Evolutionary conservation across 306 rosid genomes (phyloP).

Genomic region (Vigna mungo): DNA sequence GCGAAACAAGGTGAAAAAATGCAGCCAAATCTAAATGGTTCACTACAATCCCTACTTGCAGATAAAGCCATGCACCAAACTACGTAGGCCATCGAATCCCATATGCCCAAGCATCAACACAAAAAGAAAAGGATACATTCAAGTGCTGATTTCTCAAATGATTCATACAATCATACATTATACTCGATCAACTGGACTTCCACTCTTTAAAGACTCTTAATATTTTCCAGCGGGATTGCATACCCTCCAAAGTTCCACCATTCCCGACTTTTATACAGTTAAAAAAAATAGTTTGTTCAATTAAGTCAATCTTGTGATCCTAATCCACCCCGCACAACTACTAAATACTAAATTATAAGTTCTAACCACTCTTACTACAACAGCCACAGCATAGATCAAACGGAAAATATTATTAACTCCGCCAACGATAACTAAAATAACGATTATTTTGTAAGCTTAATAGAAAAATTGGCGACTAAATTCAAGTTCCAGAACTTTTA

Average conservation of each 20-base stretch:
- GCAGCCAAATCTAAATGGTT: background rate
- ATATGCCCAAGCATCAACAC: background rate
- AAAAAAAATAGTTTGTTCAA: constrained; percentile 5
- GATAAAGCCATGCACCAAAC: constrained; percentile 7
- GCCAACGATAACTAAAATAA: background rate
- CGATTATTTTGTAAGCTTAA: background rate
- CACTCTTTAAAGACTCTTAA: constrained; percentile 10
- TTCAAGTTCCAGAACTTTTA: background rate
- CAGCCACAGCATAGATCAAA: constrained; percentile 10
- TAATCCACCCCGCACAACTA: background rate
- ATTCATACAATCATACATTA: background rate
- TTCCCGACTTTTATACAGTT: background rate
- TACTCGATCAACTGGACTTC: constrained; percentile 3
- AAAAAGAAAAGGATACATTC: background rate
- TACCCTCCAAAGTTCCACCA: constrained; percentile 24
- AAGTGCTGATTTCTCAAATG: background rate
- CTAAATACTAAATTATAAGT: too few species aligned
- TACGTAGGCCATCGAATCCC: background rate
- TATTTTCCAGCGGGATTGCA: background rate
- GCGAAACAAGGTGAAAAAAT: background rate
- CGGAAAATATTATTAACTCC: constrained; percentile 9
- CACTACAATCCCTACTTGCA: background rate
- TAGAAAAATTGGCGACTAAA: constrained; percentile 12
- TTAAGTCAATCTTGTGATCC: constrained; percentile 11
- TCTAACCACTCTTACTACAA: constrained; percentile 1